phyloP scores from a whole-genome alignment of 2,329 filamentous ascomycete species.

The Colletotrichum brevisporum region DNA sequence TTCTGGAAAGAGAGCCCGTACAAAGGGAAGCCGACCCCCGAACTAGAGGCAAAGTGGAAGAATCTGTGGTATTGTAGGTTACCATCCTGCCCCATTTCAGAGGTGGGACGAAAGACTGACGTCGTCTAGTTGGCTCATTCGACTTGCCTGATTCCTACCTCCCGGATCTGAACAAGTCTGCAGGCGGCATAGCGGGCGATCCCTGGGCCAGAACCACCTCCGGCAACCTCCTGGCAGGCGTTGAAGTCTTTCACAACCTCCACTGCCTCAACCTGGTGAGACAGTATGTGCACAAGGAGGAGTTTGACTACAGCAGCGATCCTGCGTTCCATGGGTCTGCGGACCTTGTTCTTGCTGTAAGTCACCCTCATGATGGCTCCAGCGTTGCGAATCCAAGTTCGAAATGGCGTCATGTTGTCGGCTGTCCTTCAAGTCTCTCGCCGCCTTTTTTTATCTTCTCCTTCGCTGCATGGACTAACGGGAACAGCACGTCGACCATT shows the following conservation, averaged over 20 bases:
- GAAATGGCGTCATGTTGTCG: not conserved
- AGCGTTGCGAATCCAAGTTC: not conserved
- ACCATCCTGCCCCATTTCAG: not conserved
- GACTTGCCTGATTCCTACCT: conserved; percentile 20
- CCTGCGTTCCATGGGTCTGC: conserved; percentile 25
- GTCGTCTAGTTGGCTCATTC: conserved; percentile 19
- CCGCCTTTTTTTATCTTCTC: too few relatives aligned
- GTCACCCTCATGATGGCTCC: not conserved
- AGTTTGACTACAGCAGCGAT: conserved; percentile 26
- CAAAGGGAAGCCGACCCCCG: conserved; percentile 29
- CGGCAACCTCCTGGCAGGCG: conserved; percentile 48
- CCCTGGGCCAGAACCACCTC: conserved; percentile 21
- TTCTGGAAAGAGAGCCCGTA: conserved; percentile 33
- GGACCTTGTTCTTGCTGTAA: conserved; percentile 28
- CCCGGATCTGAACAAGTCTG: conserved; percentile 20
- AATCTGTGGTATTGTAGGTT: conserved; percentile 28
- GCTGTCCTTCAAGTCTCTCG: too few relatives aligned
- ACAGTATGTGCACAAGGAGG: conserved; percentile 24
- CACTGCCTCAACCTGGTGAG: conserved; percentile 64
- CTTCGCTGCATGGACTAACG: not conserved
- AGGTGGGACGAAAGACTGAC: not conserved
- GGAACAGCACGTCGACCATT: conserved; percentile 28
- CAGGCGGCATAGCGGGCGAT: conserved; percentile 10
- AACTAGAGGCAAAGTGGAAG: conserved; percentile 26
- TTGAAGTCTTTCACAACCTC: conserved; percentile 71